Base-by-base conservation (phyloP, 1,284 basidiomycete genomes). In the Rhodotorula sp. region DNA sequence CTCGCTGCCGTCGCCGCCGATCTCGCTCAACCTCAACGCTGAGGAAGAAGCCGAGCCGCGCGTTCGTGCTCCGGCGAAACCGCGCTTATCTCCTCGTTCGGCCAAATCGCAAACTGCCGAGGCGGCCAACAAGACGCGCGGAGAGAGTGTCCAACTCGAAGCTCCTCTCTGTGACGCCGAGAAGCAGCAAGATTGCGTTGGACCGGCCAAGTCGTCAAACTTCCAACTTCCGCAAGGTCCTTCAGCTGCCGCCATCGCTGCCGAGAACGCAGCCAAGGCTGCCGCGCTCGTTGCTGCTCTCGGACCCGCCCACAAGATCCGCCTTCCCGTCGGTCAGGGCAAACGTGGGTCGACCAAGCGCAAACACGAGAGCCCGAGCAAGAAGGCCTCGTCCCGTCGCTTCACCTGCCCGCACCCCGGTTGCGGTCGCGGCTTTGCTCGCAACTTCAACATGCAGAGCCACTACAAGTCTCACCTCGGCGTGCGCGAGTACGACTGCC, bases 401-500 rank as follows among this genome's bases (percentile, higher is more conserved):
- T 74, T 74, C 67, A 58, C 70, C 29, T 78, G 77, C 67, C 71
- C 76, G 37, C 72, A 76, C 58, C 64, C 60, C 3, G 76, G 70
- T 7, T 78, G 77, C 64, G 73, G 71, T 5, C 69, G 75, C 17
- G 66, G 68, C 1, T 78, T 78, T 45, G 70, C 76, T 4, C 61
- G 77, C n/a, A 77, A 78, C 64, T 78, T 77, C 74, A 78, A 78
- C 68, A 72, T 77, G 60, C 69, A 70, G 46, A 72, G 70, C 12
- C 77, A 78, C 58, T 71, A 73, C 69, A 72, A 75, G 71, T 61
- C 58, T 26, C 68, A 75, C 64, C 70, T 75, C 55, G 72, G 69
- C 46, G 66, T 75, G n/a, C 71, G 74, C 60, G 74, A 75, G 44
- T 70, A 73, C 69, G 53, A 61, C 48, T 78, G 77, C 73, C 69